Evolutionary conservation across 805 yeast species (phyloP).

Genomic region (Lipomyces oligophaga): DNA sequence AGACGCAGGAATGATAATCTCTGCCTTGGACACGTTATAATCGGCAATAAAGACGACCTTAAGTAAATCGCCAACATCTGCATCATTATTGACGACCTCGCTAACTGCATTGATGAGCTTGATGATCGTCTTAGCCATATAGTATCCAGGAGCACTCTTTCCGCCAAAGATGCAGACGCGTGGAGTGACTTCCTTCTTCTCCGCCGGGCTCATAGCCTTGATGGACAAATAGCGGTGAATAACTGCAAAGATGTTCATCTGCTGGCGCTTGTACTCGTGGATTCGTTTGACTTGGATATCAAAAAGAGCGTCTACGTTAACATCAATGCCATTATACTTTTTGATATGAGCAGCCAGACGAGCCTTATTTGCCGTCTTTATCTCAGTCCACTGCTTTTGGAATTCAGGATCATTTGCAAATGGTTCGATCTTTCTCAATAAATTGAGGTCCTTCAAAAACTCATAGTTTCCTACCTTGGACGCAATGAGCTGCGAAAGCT

Average conservation of each 20-base stretch:
- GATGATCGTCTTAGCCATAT: conserved; percentile 88
- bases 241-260: conserved; percentile 84
- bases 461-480: conserved; percentile 65
- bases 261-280: conserved; percentile 95
- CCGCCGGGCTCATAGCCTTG: conserved; percentile 61
- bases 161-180: conserved; percentile 87
- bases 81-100: conserved; percentile 73
- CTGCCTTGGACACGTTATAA: conserved; percentile 92
- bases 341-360: conserved; percentile 65
- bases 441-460: conserved; percentile 63
- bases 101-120: conserved; percentile 80
- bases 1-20: conserved; percentile 82
- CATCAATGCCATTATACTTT: conserved; percentile 56
- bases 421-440: conserved; percentile 62
- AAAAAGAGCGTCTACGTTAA: conserved; percentile 71
- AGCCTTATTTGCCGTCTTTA: conserved; percentile 66
- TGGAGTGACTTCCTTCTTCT: conserved; percentile 61
- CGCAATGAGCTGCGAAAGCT: conserved; percentile 67
- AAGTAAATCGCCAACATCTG: conserved; percentile 66
- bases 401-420: conserved; percentile 66
- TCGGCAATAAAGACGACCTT: conserved; percentile 89
- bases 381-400: conserved; percentile 63
- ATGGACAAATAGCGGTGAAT: conserved; percentile 76
- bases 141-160: conserved; percentile 96
- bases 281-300: conserved; percentile 93